Evolutionary conservation across 805 yeast genomes (phyloP).

Genomic region (Blastobotrys peoriensis): DNA sequence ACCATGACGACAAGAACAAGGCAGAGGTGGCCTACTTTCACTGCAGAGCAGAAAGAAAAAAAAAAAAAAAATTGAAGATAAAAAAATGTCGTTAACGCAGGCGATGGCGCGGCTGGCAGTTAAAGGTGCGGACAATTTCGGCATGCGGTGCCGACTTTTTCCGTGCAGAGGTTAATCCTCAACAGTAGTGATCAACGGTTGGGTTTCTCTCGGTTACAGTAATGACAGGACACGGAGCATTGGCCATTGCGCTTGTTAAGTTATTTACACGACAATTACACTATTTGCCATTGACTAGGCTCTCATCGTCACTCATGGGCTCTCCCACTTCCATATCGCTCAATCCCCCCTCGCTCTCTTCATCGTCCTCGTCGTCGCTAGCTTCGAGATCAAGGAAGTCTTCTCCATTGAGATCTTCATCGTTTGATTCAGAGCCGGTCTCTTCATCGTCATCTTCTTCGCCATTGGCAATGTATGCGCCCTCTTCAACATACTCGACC

Average conservation of each 20-base stretch:
- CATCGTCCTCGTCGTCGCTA: conserved; percentile 34
- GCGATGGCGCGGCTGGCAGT: background rate
- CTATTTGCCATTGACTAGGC: no score
- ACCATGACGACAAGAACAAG: conserved; percentile 15
- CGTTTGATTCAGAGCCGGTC: conserved; percentile 24
- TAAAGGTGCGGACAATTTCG: background rate
- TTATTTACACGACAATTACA: no score
- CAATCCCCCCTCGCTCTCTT: conserved; percentile 26
- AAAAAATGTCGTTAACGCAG: background rate
- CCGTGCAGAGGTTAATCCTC: background rate
- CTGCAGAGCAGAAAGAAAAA: background rate
- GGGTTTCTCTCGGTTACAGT: no score
- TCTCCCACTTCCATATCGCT: conserved; percentile 24
- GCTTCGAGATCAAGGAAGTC: conserved; percentile 32
- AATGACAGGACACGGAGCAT: no score
- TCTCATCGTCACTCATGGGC: conserved; percentile 28
- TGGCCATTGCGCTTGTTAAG: no score
- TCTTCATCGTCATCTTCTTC: conserved; percentile 38
- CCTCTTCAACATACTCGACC: conserved; percentile 34
- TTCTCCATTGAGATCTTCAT: conserved; percentile 35
- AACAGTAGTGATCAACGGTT: background rate
- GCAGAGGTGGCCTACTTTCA: background rate
- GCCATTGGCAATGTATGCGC: conserved; percentile 40
- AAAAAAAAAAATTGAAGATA: conserved; percentile 1
- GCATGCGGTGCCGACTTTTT: background rate